phyloP scores from a whole-genome alignment of 164 flowering plant genomes.

The Tetracentron sinense region DNA sequence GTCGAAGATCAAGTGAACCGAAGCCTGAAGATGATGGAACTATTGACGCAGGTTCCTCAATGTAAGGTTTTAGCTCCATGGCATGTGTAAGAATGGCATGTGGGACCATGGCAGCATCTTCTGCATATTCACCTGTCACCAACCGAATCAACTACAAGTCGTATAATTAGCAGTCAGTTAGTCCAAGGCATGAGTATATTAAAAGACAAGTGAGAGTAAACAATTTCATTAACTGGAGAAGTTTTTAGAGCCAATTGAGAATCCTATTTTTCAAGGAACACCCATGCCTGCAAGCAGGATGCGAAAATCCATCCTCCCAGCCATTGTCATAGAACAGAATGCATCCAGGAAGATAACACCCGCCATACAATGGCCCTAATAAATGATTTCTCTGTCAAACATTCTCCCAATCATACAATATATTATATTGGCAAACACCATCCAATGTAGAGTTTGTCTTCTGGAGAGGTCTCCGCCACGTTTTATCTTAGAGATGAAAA shows the following conservation, averaged over 20 bases:
- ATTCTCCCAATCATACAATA: background rate
- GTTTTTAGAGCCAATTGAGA: background rate
- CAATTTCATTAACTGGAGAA: background rate
- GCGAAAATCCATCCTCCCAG: background rate
- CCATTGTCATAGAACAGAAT: background rate
- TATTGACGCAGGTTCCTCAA: conserved; percentile 74
- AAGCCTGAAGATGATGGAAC: conserved; percentile 29
- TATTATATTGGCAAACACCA: background rate
- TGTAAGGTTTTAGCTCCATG: conserved; percentile 87
- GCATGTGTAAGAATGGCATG: conserved; percentile 58
- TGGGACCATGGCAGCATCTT: conserved; percentile 26
- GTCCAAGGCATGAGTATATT: background rate
- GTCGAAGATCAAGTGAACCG: conserved; percentile 59
- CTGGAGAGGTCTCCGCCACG: background rate
- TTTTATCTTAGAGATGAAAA: background rate
- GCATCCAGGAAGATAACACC: background rate
- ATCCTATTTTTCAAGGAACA: background rate
- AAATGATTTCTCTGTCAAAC: background rate
- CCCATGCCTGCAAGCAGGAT: background rate
- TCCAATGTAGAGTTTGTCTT: background rate
- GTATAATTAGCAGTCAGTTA: conserved; percentile 14
- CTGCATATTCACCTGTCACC: conserved; percentile 35
- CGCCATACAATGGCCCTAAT: background rate
- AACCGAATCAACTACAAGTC: conserved; percentile 63
- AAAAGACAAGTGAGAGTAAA: background rate